A percentile compares a stretch with the other conserved stretches of the same genome.
Conservation (phyloP, 176 grass and related monocot species). For the Pontederia paniculata region DNA sequence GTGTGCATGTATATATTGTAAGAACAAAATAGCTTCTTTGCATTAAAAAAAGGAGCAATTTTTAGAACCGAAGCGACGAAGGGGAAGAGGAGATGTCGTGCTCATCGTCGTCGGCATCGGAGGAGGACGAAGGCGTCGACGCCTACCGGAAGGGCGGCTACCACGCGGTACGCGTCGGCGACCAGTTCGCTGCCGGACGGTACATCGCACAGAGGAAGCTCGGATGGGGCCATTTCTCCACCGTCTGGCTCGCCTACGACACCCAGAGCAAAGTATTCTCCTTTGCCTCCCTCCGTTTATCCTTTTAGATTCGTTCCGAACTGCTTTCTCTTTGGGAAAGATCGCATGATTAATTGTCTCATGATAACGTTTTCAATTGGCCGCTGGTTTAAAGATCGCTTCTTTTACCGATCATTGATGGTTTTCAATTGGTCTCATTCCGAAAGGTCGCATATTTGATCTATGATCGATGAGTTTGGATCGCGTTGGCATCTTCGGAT, state of each 20-base stretch:
- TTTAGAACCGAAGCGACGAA: background rate
- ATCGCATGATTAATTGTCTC: background rate
- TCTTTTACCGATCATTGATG: background rate
- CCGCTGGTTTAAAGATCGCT: too few species aligned
- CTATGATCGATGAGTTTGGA: background rate
- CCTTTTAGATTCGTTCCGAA: background rate
- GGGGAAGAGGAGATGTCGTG: slow-evolving; percentile 35
- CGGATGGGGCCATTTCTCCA: slow-evolving; percentile 93
- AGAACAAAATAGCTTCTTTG: background rate
- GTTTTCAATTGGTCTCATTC: background rate
- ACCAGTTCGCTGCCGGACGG: slow-evolving; percentile 52
- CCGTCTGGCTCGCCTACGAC: slow-evolving; percentile 92
- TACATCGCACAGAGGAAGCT: slow-evolving; percentile 84
- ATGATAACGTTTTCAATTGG: background rate
- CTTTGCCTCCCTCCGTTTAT: background rate
- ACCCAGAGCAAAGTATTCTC: slow-evolving; percentile 33
- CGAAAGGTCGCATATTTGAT: background rate
- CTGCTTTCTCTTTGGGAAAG: background rate
- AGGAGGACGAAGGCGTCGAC: slow-evolving; percentile 86
- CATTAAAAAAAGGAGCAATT: background rate
- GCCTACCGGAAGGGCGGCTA: slow-evolving; percentile 86
- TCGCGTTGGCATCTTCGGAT: background rate
- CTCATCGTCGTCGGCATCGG: slow-evolving; percentile 50
- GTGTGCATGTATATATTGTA: background rate
- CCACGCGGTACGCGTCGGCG: slow-evolving; percentile 72